phyloP scores from a whole-genome alignment of 1,139 yeast genomes.

The Pneumocystis oryctolagi region DNA sequence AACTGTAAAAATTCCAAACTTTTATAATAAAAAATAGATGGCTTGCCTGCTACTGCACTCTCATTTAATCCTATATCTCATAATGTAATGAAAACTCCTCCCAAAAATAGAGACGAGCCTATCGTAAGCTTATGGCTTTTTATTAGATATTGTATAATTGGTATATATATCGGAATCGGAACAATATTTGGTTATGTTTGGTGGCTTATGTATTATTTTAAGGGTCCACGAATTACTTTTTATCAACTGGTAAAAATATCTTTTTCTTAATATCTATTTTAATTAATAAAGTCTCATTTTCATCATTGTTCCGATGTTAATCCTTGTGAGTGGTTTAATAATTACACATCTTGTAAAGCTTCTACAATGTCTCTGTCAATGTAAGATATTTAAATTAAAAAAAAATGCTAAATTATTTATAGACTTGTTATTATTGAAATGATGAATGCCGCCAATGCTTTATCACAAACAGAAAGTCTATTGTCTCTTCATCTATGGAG shows the following conservation, averaged over 20 bases:
- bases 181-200: slow-evolving; percentile 32
- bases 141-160: slow-evolving; percentile 28
- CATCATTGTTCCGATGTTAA: slow-evolving; percentile 25
- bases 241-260: slow-evolving; percentile 17
- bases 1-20: neutral
- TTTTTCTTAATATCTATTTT: neutral
- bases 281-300: slow-evolving; percentile 20
- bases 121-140: slow-evolving; percentile 28
- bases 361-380: slow-evolving; percentile 30
- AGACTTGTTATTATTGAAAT: slow-evolving; percentile 29
- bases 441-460: slow-evolving; percentile 30
- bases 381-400: neutral
- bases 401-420: neutral
- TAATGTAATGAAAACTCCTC: slow-evolving; percentile 23
- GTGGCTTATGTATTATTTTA: slow-evolving; percentile 26
- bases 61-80: slow-evolving; percentile 26
- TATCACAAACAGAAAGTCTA: slow-evolving; percentile 28
- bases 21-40: slow-evolving; percentile 16
- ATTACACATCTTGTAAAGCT: slow-evolving; percentile 21
- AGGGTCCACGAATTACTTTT: slow-evolving; percentile 27
- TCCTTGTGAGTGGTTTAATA: slow-evolving; percentile 25
- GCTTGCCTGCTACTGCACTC: slow-evolving; percentile 27
- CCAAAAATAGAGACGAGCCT: slow-evolving; percentile 26
- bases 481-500: slow-evolving; percentile 28
- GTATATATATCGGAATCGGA: slow-evolving; percentile 29